Conservation (phyloP, 352 stramenopile genomes). For the Pythium phragmitis region DNA sequence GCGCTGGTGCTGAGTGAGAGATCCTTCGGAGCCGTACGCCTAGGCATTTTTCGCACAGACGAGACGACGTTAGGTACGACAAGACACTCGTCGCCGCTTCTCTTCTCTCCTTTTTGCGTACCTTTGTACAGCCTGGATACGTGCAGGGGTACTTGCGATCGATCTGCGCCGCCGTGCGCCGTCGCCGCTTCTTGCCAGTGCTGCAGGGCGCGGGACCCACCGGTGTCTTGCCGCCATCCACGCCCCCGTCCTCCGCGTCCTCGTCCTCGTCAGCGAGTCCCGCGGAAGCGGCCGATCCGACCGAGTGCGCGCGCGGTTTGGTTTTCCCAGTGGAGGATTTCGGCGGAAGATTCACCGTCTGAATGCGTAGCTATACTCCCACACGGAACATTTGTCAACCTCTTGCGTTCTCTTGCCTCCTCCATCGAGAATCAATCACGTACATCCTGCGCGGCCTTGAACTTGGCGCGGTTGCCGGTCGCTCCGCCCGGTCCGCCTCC, state of each 20-base stretch:
- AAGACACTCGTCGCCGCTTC: not conserved
- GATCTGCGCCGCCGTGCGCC: conserved; percentile 74
- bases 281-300: conserved; percentile 15
- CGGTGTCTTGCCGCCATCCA: conserved; percentile 30
- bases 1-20: conserved; percentile 75
- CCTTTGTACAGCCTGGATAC: conserved; percentile 61
- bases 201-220: conserved; percentile 31
- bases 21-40: conserved; percentile 81
- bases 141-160: conserved; percentile 78
- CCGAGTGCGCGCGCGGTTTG: conserved; percentile 29
- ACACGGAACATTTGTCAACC: conserved; percentile 7
- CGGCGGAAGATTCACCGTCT: conserved; percentile 41
- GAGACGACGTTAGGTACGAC: not conserved
- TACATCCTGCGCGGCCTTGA: conserved; percentile 60
- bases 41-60: conserved; percentile 12
- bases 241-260: conserved; percentile 7
- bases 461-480: conserved; percentile 38
- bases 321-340: conserved; percentile 3
- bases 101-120: conserved; percentile 16
- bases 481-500: not conserved
- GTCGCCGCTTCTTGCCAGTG: conserved; percentile 69
- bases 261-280: not conserved
- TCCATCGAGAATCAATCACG: conserved; percentile 4
- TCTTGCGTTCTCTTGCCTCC: not conserved
- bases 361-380: conserved; percentile 45